phyloP scores from a whole-genome alignment of 139 green algal genomes.

The Chlamydomonas incerta region DNA sequence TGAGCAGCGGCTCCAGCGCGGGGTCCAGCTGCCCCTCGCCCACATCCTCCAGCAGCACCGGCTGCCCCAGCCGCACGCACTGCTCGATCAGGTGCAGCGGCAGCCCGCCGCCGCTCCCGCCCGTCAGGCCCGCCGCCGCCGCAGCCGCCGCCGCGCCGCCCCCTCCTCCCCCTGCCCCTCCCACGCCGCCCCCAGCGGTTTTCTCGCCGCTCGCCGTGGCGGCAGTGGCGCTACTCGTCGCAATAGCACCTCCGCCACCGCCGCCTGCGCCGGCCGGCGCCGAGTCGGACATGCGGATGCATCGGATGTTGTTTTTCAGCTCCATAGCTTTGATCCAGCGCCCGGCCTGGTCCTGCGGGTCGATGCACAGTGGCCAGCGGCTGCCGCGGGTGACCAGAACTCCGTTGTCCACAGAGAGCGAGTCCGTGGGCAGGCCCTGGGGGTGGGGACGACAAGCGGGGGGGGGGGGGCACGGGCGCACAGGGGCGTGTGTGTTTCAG shows the following conservation, averaged over 20 bases:
- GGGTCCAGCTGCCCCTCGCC: constrained; percentile 76
- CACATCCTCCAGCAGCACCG: constrained; percentile 81
- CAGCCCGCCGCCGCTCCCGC: constrained; percentile 5
- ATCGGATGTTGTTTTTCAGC: constrained; percentile 67
- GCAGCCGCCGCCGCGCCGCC: neutral
- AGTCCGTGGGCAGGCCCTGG: constrained; percentile 80
- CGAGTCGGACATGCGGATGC: constrained; percentile 14
- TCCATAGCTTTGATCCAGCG: constrained; percentile 86
- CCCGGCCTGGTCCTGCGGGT: constrained; percentile 80
- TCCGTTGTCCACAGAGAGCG: constrained; percentile 79
- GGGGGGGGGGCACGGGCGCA: neutral
- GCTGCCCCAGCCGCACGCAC: constrained; percentile 73
- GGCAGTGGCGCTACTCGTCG: neutral
- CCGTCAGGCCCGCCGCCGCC: neutral
- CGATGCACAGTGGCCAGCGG: constrained; percentile 86
- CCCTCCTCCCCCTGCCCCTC: neutral
- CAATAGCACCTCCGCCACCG: too few species aligned
- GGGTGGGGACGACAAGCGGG: neutral
- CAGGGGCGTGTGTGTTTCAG: too few species aligned
- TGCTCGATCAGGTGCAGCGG: constrained; percentile 78
- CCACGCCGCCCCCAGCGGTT: neutral
- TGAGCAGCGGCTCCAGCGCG: constrained; percentile 80
- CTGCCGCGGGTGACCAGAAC: constrained; percentile 74
- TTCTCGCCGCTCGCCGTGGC: too few species aligned
- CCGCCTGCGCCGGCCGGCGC: neutral